Evolutionary conservation across 148 eudicot species (phyloP), one percentile per base, ranked within the genome.

Genomic region (Rhododendron vialii): DNA sequence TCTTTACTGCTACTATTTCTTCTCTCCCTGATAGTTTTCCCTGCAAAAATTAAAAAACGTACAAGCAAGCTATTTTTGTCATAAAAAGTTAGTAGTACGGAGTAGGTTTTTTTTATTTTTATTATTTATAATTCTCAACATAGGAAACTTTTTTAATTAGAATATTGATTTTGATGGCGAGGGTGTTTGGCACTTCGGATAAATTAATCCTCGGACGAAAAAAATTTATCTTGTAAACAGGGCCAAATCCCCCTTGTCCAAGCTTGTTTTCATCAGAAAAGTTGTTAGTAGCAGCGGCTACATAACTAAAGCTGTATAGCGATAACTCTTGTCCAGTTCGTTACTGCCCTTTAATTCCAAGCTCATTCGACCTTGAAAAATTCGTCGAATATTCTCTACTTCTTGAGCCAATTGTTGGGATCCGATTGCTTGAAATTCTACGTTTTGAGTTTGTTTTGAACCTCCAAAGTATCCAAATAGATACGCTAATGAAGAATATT

Each of bases 191-290:
- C 15, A 69, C 3, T n/a, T 65, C 4, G 30, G 33, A 67, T 11
- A 67, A 30, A 28, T 24, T 63, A 24, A 22, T 63, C 12, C 11
- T 6, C 2, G 10, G 26, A 22, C 12, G 1, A 9, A 3, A 5
- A 6, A n/a, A 33, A 22, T 53, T 51, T 76, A 94, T 94, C 92
- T 91, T 94, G 90, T 92, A 92, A 59, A 94, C 96, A 0, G 92
- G 91, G 69, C 94, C 96, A 83, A 94, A 92, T 85, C 96, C 96
- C 4, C 96, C 96, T 89, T 92, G 86, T 38, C 96, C 96, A 3
- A 94, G 94, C 87, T 91, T 94, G 85, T 91, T 92, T 24, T 83
- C 74, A 30, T 86, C 83, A 4, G 92, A 88, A 78, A 92, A 94
- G 80, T 88, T 86, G 33, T 91, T 81, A 14, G 96, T 92, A 63